These are phyloP conservation scores for Syzygium oleosum DNA, from an alignment of 345 rosid species.

Conservation along the genomic window DNA sequence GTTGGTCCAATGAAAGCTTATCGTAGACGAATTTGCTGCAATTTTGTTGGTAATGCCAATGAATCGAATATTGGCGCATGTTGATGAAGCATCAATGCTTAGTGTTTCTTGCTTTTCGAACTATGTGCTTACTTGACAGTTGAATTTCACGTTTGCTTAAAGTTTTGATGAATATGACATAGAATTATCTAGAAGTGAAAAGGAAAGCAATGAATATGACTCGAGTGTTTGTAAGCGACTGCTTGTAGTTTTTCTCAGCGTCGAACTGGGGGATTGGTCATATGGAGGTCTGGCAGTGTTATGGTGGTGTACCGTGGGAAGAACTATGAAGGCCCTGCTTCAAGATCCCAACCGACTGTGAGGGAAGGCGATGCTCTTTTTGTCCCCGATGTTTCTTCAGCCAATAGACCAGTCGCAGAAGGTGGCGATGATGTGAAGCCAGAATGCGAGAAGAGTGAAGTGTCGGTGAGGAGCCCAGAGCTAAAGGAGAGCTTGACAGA, in stretches of 20 bases:
- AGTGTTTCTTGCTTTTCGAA: background rate
- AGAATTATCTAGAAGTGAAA: background rate
- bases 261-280: conserved; percentile 89
- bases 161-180: background rate
- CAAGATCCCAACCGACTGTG: conserved; percentile 22
- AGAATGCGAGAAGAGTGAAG: conserved; percentile 27
- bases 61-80: background rate
- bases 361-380: conserved; percentile 47
- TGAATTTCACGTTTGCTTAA: background rate
- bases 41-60: background rate
- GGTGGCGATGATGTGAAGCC: conserved; percentile 17
- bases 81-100: background rate
- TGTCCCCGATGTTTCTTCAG: conserved; percentile 64
- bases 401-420: conserved; percentile 16
- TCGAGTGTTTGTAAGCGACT: conserved; percentile 13
- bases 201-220: background rate
- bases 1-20: conserved; percentile 15
- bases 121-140: background rate
- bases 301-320: conserved; percentile 88
- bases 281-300: conserved; percentile 98
- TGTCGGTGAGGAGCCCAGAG: conserved; percentile 17
- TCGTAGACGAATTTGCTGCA: background rate
- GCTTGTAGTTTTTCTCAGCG: conserved; percentile 57
- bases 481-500: conserved; percentile 42
- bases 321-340: conserved; percentile 64